Evolutionary conservation across 306 rosid species (phyloP).

Genomic region (Sechiopsis laciniata): DNA sequence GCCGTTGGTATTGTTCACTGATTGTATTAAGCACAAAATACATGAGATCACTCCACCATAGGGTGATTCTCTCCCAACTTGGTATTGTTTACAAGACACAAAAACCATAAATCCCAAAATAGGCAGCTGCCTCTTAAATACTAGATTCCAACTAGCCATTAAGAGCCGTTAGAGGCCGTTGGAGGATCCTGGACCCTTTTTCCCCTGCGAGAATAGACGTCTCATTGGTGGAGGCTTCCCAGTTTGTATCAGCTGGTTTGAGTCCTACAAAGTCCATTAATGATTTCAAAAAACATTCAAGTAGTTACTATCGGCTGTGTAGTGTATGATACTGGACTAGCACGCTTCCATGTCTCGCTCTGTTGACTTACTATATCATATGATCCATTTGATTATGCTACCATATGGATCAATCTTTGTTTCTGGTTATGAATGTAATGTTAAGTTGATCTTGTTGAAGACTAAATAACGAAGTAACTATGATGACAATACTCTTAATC

Average conservation of each 20-base stretch:
- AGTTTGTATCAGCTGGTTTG: slow-evolving; percentile 3
- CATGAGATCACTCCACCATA: too few species aligned
- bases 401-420: not conserved
- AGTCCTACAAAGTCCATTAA: not conserved
- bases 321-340: not conserved
- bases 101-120: too few species aligned
- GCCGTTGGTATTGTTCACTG: too few species aligned
- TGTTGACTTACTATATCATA: not conserved
- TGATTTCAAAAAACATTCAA: not conserved
- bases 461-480: not conserved
- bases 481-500: not conserved
- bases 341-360: not conserved
- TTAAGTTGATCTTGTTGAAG: not conserved
- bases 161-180: too few species aligned
- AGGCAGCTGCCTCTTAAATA: too few species aligned
- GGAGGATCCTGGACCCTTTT: too few species aligned
- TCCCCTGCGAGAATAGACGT: too few species aligned
- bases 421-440: not conserved
- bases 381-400: not conserved
- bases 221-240: too few species aligned
- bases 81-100: too few species aligned
- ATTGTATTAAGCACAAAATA: too few species aligned
- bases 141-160: too few species aligned
- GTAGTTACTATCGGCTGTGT: not conserved
- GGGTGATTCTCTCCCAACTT: too few species aligned